These are phyloP conservation scores for Myriangium duriaei DNA, from an alignment of 2,329 filamentous ascomycete species.

Conservation along the genomic window DNA sequence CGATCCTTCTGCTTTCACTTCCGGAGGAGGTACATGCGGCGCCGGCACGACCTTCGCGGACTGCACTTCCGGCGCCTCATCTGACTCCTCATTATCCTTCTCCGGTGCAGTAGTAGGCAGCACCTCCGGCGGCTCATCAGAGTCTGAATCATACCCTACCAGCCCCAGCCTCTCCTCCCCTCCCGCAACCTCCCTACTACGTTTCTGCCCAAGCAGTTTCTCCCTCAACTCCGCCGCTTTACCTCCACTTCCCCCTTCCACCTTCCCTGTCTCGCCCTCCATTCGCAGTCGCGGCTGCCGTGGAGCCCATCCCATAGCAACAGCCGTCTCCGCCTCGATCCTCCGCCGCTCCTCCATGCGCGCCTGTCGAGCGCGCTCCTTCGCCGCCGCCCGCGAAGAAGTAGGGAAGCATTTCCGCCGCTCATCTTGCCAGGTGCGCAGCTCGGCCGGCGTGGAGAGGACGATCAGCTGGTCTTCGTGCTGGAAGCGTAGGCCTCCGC, in stretches of 20 bases:
- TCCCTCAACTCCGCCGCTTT: background rate
- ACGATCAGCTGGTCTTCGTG: slow-evolving; percentile 43
- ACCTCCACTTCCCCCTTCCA: too few species aligned
- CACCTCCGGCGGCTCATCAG: too few species aligned
- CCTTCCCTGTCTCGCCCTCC: background rate
- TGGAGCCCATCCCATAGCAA: slow-evolving; percentile 15
- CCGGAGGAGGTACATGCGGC: too few species aligned
- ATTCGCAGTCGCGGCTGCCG: slow-evolving; percentile 8
- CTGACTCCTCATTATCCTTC: too few species aligned
- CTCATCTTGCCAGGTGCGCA: slow-evolving; percentile 70
- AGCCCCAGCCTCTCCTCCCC: too few species aligned
- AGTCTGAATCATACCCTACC: too few species aligned
- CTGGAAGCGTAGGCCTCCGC: slow-evolving; percentile 35
- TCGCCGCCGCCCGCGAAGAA: slow-evolving; percentile 53
- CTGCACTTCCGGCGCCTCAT: slow-evolving; percentile 24
- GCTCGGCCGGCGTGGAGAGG: slow-evolving; percentile 49
- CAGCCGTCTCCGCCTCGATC: slow-evolving; percentile 18
- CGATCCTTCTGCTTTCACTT: too few species aligned
- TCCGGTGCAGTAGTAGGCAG: too few species aligned
- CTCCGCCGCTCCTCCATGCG: slow-evolving; percentile 17
- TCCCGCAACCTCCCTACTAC: too few species aligned
- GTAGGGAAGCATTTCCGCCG: slow-evolving; percentile 73
- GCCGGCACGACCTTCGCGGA: slow-evolving; percentile 25
- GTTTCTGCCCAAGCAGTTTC: background rate
- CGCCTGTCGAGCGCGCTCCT: slow-evolving; percentile 12